Evolutionary conservation across 768 basidiomycete species (phyloP), one percentile per base, ranked within the genome.

Genomic region (Leccinum incarnatum): DNA sequence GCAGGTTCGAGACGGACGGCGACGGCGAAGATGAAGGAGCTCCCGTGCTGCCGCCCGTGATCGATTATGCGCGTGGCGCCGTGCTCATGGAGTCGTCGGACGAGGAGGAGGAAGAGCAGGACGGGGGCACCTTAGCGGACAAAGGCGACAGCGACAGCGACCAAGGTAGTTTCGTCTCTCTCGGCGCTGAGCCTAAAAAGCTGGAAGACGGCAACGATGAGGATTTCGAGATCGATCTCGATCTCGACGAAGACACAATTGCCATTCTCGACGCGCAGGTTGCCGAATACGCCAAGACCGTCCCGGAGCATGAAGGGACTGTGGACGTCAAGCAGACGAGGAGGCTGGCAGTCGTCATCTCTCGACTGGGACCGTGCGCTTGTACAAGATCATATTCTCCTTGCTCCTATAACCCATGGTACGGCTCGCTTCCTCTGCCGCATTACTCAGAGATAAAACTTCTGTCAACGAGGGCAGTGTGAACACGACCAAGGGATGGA

Each of bases 351-450:
- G 83, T 89, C 47, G 96, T 98, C 62, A 98, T 98, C 71, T 82
- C 83, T 98, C 53, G 96, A 99, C 75, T 99, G 97, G 96, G 97
- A 98, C 72, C 0, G 76, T 77, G 19, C 95, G 98, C 70, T 77
- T 99, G 12, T 87, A 27, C 27, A 27, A 27, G 27, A 27, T 27
- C 74, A 91, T 98, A 36, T 93, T 92, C 74, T 85, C 91, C 17
- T 98, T 95, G 2, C 82, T 95, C 42, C 80, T 96, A 5, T 88
- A 89, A 6, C 73, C 83, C 14, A 75, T 80, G 10, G 81, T 83
- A 5, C 77, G 84, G 15, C 69, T 78, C 17, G 62, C 75, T n/a
- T 69, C 62, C 12, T 2, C 75, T 4, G 70, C 70, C 3, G 60
- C 67, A 65, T 36, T 69, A 58, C 59, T 63, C 52, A 46, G 34